Percentiles rank a stretch among this genome's conserved stretches.
These are phyloP conservation scores for Pythium vanterpoolii DNA, from an alignment of 352 stramenopile genomes.

Conservation along the genomic window DNA sequence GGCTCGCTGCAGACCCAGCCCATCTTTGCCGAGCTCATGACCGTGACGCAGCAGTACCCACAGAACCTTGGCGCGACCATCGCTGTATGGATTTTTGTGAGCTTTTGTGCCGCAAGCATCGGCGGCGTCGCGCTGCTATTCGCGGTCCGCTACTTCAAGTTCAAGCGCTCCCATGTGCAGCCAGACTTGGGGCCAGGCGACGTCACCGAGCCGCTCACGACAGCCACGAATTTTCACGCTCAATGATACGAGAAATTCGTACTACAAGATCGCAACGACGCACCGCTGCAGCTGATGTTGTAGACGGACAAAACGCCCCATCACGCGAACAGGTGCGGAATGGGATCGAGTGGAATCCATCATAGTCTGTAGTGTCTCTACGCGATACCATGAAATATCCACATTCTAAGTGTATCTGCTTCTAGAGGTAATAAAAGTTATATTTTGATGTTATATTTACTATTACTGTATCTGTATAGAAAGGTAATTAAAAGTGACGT, in stretches of 20 bases:
- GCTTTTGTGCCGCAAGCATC: constrained; percentile 41
- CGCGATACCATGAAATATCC: too few species aligned
- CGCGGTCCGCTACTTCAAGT: constrained; percentile 28
- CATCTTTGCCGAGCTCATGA: constrained; percentile 45
- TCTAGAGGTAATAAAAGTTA: too few species aligned
- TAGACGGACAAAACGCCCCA: too few species aligned
- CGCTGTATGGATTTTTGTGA: constrained; percentile 63
- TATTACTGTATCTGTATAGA: not conserved
- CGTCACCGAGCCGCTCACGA: constrained; percentile 5
- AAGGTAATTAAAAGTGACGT: too few species aligned
- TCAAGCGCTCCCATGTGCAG: constrained; percentile 44
- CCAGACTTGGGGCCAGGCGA: constrained; percentile 23
- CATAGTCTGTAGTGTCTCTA: too few species aligned
- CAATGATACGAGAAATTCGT: not conserved
- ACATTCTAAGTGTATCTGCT: too few species aligned
- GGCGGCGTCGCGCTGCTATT: constrained; percentile 31
- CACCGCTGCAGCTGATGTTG: too few species aligned
- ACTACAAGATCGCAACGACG: too few species aligned
- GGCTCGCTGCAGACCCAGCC: constrained; percentile 45
- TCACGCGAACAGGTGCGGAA: too few species aligned
- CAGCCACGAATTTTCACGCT: not conserved
- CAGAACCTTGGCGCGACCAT: constrained; percentile 37
- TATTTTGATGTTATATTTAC: not conserved
- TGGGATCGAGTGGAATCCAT: too few species aligned
- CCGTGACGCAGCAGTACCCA: constrained; percentile 34